phyloP scores from a whole-genome alignment of 208 protist species.

The Leptomonas pyrrhocoris region DNA sequence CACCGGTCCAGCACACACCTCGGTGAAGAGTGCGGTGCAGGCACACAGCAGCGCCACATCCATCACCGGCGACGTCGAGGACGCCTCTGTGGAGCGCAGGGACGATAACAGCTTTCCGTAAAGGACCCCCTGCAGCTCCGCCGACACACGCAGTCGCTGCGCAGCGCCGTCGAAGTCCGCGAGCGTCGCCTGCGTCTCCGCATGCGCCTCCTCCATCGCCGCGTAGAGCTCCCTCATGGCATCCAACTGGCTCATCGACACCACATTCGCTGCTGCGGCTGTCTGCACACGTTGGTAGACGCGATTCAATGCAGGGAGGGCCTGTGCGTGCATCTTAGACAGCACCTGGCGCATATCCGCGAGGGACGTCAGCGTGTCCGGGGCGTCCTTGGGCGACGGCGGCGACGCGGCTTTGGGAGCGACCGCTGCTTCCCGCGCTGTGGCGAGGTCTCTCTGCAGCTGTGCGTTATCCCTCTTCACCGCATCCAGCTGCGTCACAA shows the following conservation, averaged over 20 bases:
- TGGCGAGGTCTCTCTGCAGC: constrained; percentile 16
- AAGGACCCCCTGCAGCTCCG: constrained; percentile 20
- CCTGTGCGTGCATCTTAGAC: constrained; percentile 14
- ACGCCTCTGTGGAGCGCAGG: background rate
- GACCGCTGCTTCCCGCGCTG: background rate
- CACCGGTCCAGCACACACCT: background rate
- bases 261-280: constrained; percentile 5
- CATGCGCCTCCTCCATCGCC: constrained; percentile 26
- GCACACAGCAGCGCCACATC: constrained; percentile 24
- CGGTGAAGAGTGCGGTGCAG: constrained; percentile 10
- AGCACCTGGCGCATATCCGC: constrained; percentile 7
- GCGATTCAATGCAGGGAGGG: constrained; percentile 9
- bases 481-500: constrained; percentile 17
- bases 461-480: constrained; percentile 1
- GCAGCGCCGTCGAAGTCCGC: constrained; percentile 1
- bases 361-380: constrained; percentile 19
- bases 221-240: constrained; percentile 23
- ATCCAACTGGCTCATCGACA: constrained; percentile 15
- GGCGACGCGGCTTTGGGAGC: background rate
- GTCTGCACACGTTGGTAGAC: constrained; percentile 5
- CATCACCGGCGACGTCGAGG: background rate
- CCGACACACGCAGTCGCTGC: constrained; percentile 17
- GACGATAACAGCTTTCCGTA: constrained; percentile 28
- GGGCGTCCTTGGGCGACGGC: background rate
- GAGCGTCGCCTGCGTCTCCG: constrained; percentile 17